These are phyloP conservation scores for Hygrophorus pudorinus DNA, from an alignment of 768 basidiomycete genomes.

Conservation along the genomic window DNA sequence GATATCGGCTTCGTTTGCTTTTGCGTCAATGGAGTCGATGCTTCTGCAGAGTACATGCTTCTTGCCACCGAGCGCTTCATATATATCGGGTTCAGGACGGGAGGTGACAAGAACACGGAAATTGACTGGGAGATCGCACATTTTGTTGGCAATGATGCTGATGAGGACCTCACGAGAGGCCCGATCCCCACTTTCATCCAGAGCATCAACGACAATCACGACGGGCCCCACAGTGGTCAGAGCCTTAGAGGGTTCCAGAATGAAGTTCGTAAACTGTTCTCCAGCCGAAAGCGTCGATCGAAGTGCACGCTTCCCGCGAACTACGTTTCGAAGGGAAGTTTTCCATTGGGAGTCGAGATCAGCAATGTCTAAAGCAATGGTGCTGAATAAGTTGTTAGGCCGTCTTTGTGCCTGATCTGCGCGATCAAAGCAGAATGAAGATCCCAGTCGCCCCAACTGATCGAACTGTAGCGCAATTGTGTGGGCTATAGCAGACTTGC, in stretches of 20 bases:
- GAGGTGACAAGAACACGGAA: constrained; percentile 22
- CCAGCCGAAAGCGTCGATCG: constrained; percentile 4
- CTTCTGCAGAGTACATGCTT: constrained; percentile 1
- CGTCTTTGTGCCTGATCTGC: constrained; percentile 10
- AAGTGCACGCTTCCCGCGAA: constrained; percentile 5
- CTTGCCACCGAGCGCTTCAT: constrained; percentile 1
- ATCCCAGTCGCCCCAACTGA: constrained; percentile 17
- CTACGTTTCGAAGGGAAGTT: not conserved
- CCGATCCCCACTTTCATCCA: constrained; percentile 6
- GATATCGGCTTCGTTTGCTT: constrained; percentile 5
- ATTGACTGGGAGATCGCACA: constrained; percentile 14
- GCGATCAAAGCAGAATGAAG: constrained; percentile 23
- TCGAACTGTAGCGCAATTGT: constrained; percentile 18
- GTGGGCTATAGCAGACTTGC: constrained; percentile 28
- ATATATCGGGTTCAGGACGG: constrained; percentile 17
- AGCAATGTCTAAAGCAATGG: constrained; percentile 19
- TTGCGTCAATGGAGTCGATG: constrained; percentile 8
- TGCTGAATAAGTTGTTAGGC: constrained; percentile 19
- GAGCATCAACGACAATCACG: constrained; percentile 6
- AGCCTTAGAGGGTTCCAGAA: constrained; percentile 4
- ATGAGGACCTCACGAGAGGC: constrained; percentile 15
- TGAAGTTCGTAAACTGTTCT: constrained; percentile 13
- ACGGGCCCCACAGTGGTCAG: constrained; percentile 10
- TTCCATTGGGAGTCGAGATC: constrained; percentile 7
- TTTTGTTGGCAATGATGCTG: constrained; percentile 9